A percentile compares a stretch with the other conserved stretches of the same genome.
Conservation (phyloP, 768 basidiomycete species). For the Rhodotorula babjevae region DNA sequence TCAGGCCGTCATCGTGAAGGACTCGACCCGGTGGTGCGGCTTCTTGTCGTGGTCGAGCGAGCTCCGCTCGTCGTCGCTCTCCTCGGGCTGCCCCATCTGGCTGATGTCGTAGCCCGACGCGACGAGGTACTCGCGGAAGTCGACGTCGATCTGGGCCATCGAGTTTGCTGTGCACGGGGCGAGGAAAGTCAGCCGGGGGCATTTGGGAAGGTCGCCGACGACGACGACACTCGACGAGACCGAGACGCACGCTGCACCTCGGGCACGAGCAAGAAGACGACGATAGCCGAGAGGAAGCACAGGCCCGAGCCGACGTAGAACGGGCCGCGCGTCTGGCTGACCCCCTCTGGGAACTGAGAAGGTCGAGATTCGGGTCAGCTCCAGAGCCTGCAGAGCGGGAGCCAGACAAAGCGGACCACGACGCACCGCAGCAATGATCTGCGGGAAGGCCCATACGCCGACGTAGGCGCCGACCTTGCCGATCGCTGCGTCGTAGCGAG, state of each 20-base stretch:
- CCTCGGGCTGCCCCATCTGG: slow-evolving; percentile 1
- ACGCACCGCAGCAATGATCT: slow-evolving; percentile 31
- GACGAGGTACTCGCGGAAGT: slow-evolving; percentile 80
- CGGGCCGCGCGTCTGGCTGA: slow-evolving; percentile 3
- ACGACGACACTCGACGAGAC: not conserved
- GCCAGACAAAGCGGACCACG: no score
- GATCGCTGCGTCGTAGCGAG: slow-evolving; percentile 71
- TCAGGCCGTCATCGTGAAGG: not conserved
- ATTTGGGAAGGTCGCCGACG: not conserved
- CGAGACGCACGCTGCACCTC: slow-evolving; percentile 54
- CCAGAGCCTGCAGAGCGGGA: no score
- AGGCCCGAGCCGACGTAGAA: slow-evolving; percentile 52
- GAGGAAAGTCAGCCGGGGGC: not conserved
- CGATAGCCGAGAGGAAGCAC: slow-evolving; percentile 68
- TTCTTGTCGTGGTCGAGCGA: not conserved
- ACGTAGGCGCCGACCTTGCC: slow-evolving; percentile 49
- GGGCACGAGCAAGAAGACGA: slow-evolving; percentile 67
- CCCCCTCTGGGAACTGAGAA: slow-evolving; percentile 10
- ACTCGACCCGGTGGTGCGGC: not conserved
- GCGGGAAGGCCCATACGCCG: slow-evolving; percentile 46
- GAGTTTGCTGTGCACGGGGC: not conserved
- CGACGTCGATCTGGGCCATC: slow-evolving; percentile 20
- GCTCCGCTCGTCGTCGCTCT: not conserved
- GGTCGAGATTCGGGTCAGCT: not conserved
- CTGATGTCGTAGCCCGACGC: slow-evolving; percentile 64